Conservation (phyloP, 495 filamentous ascomycete genomes). For the Xeromyces bisporus region DNA sequence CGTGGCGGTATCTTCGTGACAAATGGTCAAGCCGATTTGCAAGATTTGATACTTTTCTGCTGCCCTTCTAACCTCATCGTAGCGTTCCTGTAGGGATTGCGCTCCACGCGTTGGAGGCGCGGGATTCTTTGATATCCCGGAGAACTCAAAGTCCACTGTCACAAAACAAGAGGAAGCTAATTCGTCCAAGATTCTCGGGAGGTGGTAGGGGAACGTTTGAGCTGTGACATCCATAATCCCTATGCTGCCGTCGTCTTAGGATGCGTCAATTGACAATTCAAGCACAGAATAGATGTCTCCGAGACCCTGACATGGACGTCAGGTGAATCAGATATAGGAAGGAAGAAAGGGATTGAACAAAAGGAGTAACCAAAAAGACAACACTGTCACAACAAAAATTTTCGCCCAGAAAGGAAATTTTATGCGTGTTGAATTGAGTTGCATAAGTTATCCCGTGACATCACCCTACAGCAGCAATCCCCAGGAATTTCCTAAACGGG, state of each 20-base stretch:
- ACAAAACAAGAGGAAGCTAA: constrained; percentile 48
- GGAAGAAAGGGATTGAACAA: no score
- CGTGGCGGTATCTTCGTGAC: constrained; percentile 33
- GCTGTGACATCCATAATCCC: constrained; percentile 45
- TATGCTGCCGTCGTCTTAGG: no score
- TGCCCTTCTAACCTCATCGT: constrained; percentile 42
- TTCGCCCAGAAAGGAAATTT: no score
- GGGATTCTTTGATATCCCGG: constrained; percentile 37
- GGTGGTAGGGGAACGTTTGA: constrained; percentile 32
- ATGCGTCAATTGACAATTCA: no score
- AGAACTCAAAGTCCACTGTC: constrained; percentile 60
- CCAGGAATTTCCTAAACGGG: no score
- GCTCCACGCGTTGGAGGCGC: constrained; percentile 9
- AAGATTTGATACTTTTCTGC: constrained; percentile 57
- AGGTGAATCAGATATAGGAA: no score
- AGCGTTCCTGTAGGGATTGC: constrained; percentile 44
- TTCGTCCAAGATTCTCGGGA: constrained; percentile 41
- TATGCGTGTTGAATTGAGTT: no score
- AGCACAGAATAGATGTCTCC: no score
- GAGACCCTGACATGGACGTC: no score
- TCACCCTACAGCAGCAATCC: neutral
- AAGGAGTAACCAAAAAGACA: no score
- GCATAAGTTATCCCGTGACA: neutral
- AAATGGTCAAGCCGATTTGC: constrained; percentile 60
- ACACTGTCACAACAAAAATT: no score